Percentiles rank a stretch among this genome's conserved stretches.
Conservation (phyloP, 2,329 filamentous ascomycete species). For the Diaporthe humulicola region DNA sequence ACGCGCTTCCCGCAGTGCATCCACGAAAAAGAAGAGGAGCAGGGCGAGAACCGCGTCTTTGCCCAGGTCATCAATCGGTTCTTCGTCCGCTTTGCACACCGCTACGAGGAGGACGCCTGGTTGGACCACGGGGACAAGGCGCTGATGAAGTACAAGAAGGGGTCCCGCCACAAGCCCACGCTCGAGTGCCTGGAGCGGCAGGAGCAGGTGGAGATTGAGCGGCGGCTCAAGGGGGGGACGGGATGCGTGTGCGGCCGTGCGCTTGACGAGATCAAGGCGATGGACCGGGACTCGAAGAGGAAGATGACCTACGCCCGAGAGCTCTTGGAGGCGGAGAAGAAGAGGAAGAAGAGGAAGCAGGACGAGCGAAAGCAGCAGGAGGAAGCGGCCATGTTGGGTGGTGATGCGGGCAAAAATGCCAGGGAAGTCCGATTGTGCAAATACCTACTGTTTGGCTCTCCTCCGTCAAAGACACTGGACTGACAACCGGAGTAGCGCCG, state of each 20-base stretch:
- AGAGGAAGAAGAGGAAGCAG: background rate
- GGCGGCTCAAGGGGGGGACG: background rate
- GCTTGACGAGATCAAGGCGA: background rate
- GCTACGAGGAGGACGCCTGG: background rate
- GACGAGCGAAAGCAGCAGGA: background rate
- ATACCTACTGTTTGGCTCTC: too few relatives aligned
- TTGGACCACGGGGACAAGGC: background rate
- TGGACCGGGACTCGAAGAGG: slow-evolving; percentile 15
- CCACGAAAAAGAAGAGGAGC: background rate
- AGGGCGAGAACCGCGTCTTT: slow-evolving; percentile 2
- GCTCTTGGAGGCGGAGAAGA: background rate
- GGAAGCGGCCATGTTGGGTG: too few relatives aligned
- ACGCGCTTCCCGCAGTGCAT: slow-evolving; percentile 28
- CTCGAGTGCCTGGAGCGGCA: background rate
- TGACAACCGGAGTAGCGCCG: too few relatives aligned
- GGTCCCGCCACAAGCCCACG: slow-evolving; percentile 23
- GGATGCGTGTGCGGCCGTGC: slow-evolving; percentile 7
- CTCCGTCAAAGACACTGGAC: background rate
- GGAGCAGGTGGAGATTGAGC: slow-evolving; percentile 8
- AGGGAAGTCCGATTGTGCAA: background rate
- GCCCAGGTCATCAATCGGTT: slow-evolving; percentile 19
- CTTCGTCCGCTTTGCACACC: background rate
- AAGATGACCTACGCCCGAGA: background rate
- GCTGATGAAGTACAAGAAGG: background rate
- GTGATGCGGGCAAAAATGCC: background rate